Percentiles rank a stretch among this genome's conserved stretches.
Conservation (phyloP, 768 basidiomycete species). For the Xerocomellus chrysenteron region DNA sequence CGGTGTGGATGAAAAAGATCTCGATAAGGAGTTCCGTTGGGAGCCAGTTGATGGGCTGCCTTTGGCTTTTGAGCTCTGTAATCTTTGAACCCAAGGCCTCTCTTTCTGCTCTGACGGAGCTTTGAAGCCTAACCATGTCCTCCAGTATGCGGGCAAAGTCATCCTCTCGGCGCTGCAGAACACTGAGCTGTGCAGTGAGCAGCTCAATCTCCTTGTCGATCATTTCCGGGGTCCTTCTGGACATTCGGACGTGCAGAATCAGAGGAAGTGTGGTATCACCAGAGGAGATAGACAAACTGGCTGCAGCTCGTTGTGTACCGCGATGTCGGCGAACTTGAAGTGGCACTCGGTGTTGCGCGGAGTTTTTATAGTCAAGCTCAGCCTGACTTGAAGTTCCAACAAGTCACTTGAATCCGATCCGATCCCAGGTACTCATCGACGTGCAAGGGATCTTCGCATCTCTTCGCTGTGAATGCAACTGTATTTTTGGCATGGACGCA, state of each 20-base stretch:
- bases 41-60: conserved; percentile 50
- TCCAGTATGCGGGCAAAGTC: conserved; percentile 42
- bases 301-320: background rate
- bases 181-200: conserved; percentile 38
- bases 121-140: conserved; percentile 40
- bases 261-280: background rate
- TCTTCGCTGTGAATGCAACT: background rate
- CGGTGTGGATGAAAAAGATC: conserved; percentile 38
- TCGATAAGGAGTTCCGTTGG: conserved; percentile 48
- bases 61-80: conserved; percentile 38
- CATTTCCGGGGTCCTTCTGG: conserved; percentile 16
- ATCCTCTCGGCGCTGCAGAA: conserved; percentile 37
- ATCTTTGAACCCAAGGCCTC: conserved; percentile 30
- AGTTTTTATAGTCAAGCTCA: background rate
- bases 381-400: too few relatives aligned
- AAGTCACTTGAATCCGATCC: too few relatives aligned
- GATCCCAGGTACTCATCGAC: too few relatives aligned
- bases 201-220: conserved; percentile 40
- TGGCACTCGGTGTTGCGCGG: background rate
- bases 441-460: too few relatives aligned
- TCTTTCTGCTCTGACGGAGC: conserved; percentile 36
- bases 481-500: background rate
- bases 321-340: background rate
- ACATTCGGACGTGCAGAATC: conserved; percentile 13
- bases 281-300: background rate